Evolutionary conservation across 2,329 filamentous ascomycete genomes (phyloP), one percentile per base, ranked within the genome.

Genomic region (Ilyonectria robusta): DNA sequence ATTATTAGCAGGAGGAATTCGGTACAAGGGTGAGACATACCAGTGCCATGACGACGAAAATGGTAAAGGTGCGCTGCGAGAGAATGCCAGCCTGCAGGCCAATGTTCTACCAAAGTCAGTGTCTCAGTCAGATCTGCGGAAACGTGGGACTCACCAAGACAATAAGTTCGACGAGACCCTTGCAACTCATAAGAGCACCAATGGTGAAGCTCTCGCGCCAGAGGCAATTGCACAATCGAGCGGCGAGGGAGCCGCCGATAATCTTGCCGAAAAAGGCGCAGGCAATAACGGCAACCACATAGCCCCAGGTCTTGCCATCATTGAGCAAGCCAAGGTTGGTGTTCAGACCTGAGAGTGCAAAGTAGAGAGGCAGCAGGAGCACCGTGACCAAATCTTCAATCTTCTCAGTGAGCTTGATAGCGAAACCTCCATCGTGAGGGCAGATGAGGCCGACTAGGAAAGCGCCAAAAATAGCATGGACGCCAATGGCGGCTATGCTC

Each of bases 151-250:
- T 82, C 85, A 95, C 93, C 80, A 97, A 80, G n/a, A 98, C 95
- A 78, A 98, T 98, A 59, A 98, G 84, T 79, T 98, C 95, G 0
- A 98, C 95, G 10, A 98, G 85, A 75, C 95, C 95, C 80, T 98
- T 98, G 81, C 95, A 98, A 81, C 94, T 97, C 95, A 98, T 98
- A 75, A 98, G 82, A 17, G 92, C 90, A 15, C 95, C 95, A 72
- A 98, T 96, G 1, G 94, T 90, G 35, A 97, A 88, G 64, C 93
- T 95, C 79, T 98, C 95, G 66, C 95, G 89, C 95, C 95, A 98
- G 57, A 98, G 84, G 29, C 92, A 94, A 74, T 90, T 93, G 3
- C 62, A 66, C 8, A 89, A 77, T 40, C 90, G 88, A 1, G 95
- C 94, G 8, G 95, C 94, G 1, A 97, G 65, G 0, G 94, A 91